Evolutionary conservation across 2,329 filamentous ascomycete species (phyloP).

Genomic region (Pyricularia grisea): DNA sequence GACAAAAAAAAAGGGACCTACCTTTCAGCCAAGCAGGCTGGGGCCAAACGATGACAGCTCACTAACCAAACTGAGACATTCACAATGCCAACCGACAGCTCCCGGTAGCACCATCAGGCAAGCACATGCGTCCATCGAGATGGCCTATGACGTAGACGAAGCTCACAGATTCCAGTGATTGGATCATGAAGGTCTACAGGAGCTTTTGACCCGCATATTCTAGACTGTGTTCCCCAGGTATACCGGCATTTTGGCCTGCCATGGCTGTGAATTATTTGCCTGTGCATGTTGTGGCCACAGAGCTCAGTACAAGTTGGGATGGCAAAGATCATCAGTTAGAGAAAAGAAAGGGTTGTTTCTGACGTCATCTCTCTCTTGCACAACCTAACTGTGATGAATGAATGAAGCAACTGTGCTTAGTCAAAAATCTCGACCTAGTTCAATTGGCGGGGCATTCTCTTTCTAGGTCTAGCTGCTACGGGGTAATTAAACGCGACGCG

Average conservation of each 20-base stretch:
- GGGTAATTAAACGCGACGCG: neutral
- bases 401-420: neutral
- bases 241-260: neutral
- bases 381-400: neutral
- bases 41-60: neutral
- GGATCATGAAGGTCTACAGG: neutral
- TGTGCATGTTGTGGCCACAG: neutral
- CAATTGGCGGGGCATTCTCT: neutral
- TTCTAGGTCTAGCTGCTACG: neutral
- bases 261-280: neutral
- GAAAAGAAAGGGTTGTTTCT: neutral
- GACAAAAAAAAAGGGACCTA: neutral
- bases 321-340: neutral
- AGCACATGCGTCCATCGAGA: neutral
- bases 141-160: conserved; percentile 1
- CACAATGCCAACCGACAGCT: neutral
- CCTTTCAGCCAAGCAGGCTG: neutral
- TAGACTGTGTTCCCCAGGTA: neutral
- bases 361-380: neutral
- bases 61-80: neutral
- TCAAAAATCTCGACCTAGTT: neutral
- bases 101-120: neutral
- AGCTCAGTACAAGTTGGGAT: neutral
- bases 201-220: neutral
- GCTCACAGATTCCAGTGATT: neutral